Percentiles rank a stretch among this genome's conserved stretches.
Conservation (phyloP, 164 flowering plant genomes). For the Nymphaea colorata region DNA sequence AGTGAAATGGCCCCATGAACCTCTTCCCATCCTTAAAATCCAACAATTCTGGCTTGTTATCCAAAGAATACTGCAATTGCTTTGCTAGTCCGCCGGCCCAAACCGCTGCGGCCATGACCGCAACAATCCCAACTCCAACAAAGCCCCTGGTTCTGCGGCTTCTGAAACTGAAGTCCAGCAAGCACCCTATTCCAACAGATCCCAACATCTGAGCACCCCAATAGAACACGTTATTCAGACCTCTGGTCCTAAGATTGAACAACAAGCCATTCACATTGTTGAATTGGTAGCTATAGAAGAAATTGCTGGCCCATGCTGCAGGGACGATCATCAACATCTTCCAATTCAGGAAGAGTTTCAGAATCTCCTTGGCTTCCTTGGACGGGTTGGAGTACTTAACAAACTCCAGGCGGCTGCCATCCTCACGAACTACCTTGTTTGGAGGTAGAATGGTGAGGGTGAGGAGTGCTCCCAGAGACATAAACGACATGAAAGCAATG, state of each 20-base stretch:
- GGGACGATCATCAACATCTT: conserved; percentile 72
- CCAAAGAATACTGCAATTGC: conserved; percentile 39
- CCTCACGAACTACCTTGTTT: conserved; percentile 49
- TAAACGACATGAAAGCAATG: conserved; percentile 79
- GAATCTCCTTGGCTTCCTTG: conserved; percentile 41
- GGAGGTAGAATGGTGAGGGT: conserved; percentile 62
- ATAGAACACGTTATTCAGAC: conserved; percentile 82
- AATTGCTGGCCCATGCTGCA: conserved; percentile 88
- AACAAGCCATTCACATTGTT: conserved; percentile 61
- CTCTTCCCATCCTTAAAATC: conserved; percentile 61
- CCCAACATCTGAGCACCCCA: conserved; percentile 99
- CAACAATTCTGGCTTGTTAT: conserved; percentile 23
- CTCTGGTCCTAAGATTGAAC: conserved; percentile 79
- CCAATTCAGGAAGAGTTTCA: conserved; percentile 71
- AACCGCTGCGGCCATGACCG: conserved; percentile 46
- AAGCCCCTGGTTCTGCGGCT: conserved; percentile 69
- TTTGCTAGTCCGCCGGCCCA: conserved; percentile 91
- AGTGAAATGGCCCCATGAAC: conserved; percentile 78
- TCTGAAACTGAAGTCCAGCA: conserved; percentile 68
- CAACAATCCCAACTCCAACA: conserved; percentile 51
- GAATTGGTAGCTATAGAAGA: conserved; percentile 85
- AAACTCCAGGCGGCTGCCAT: conserved; percentile 46
- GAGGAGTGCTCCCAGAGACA: conserved; percentile 51
- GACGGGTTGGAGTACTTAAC: conserved; percentile 49
- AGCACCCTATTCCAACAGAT: conserved; percentile 56